These are phyloP conservation scores for Nemania abortiva DNA, from an alignment of 2,329 filamentous ascomycete genomes.

Conservation along the genomic window DNA sequence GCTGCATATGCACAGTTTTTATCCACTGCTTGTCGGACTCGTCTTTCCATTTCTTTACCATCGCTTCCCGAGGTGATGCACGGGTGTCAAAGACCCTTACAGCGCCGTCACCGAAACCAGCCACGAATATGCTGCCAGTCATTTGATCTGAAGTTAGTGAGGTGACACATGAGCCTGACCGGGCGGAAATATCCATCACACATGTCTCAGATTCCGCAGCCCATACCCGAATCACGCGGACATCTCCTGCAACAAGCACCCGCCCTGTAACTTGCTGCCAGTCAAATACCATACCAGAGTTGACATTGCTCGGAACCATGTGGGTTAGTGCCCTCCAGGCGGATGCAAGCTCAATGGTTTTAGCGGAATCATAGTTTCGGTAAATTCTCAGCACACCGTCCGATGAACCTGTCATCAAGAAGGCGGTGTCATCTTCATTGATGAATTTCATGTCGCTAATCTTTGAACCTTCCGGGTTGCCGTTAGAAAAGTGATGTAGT, in stretches of 20 bases:
- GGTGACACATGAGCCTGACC: constrained; percentile 95
- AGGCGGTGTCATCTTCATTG: constrained; percentile 96
- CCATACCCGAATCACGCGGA: constrained; percentile 96
- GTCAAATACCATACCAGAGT: constrained; percentile 95
- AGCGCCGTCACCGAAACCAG: constrained; percentile 95
- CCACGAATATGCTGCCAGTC: constrained; percentile 94
- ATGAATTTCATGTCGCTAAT: constrained; percentile 98
- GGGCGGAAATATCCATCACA: constrained; percentile 91
- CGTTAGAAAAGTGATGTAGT: constrained; percentile 90
- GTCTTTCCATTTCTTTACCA: constrained; percentile 97
- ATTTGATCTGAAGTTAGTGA: constrained; percentile 97
- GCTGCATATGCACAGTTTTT: constrained; percentile 95
- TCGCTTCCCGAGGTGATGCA: constrained; percentile 83
- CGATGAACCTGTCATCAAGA: constrained; percentile 93
- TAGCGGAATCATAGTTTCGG: constrained; percentile 85
- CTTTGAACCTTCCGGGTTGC: constrained; percentile 88
- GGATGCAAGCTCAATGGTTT: constrained; percentile 84
- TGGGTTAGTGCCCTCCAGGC: constrained; percentile 93
- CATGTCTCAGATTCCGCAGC: constrained; percentile 94
- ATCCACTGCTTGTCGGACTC: constrained; percentile 89
- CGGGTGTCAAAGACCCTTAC: constrained; percentile 95
- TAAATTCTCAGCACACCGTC: constrained; percentile 96
- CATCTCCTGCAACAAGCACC: constrained; percentile 94
- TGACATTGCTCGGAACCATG: constrained; percentile 92
- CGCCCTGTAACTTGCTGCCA: constrained; percentile 99